These are phyloP conservation scores for Wallacemonas sp. DNA, from an alignment of 208 protist genomes.

Conservation along the genomic window DNA sequence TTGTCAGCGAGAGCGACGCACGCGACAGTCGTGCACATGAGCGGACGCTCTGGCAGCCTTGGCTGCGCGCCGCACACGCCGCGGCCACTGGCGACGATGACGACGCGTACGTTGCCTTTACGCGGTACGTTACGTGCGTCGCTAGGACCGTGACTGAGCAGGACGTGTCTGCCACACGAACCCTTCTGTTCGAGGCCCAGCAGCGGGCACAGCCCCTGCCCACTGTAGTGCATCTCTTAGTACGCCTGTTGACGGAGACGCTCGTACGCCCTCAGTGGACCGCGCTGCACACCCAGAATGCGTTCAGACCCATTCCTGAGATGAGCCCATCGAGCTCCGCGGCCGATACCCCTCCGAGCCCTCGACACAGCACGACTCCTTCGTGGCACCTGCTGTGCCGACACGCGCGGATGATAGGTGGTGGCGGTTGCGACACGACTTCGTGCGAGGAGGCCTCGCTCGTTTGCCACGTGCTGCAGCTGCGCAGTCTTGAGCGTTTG, in stretches of 20 bases:
- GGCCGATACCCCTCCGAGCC: too few species aligned
- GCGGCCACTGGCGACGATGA: background rate
- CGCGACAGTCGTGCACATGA: background rate
- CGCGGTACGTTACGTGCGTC: background rate
- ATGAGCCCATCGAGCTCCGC: background rate
- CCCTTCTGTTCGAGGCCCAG: too few species aligned
- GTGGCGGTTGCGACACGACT: background rate
- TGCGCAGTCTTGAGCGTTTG: background rate
- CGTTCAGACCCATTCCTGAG: conserved; percentile 23
- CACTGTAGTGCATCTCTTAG: conserved; percentile 12
- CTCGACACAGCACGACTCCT: background rate
- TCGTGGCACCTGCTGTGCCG: too few species aligned
- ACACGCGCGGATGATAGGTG: too few species aligned
- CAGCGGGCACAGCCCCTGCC: background rate
- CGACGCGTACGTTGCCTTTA: background rate
- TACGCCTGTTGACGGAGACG: conserved; percentile 22
- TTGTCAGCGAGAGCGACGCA: background rate
- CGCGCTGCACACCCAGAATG: conserved; percentile 10
- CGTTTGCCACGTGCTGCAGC: background rate
- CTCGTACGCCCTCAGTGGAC: conserved; percentile 27
- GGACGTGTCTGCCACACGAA: too few species aligned
- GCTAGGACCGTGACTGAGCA: background rate
- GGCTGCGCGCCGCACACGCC: background rate
- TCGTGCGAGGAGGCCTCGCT: too few species aligned
- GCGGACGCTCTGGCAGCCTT: background rate